Conservation (phyloP, 2,329 filamentous ascomycete genomes). For the Penicillium paneum region DNA sequence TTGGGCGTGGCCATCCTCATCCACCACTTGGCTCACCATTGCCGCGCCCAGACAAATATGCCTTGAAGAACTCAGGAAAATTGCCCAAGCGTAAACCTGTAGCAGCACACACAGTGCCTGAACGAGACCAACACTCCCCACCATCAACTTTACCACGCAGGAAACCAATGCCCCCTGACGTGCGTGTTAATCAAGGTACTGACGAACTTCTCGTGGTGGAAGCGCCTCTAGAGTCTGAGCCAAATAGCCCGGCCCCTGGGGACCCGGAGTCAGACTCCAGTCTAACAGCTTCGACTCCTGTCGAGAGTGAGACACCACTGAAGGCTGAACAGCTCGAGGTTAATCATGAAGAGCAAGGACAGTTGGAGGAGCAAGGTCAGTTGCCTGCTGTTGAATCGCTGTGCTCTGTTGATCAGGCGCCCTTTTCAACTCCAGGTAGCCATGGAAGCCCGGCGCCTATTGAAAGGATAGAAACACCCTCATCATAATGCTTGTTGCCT, state of each 20-base stretch:
- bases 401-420: slow-evolving; percentile 8
- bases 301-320: slow-evolving; percentile 8
- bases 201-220: slow-evolving; percentile 63
- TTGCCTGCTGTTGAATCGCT: slow-evolving; percentile 2
- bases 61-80: slow-evolving; percentile 53
- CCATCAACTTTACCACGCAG: slow-evolving; percentile 52
- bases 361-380: slow-evolving; percentile 6
- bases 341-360: slow-evolving; percentile 1
- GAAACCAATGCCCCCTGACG: slow-evolving; percentile 31
- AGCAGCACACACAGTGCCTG: slow-evolving; percentile 43
- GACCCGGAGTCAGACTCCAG: slow-evolving; percentile 16
- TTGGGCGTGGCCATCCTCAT: slow-evolving; percentile 77
- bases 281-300: not conserved
- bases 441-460: not conserved
- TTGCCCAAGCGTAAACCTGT: slow-evolving; percentile 66
- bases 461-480: slow-evolving; percentile 5
- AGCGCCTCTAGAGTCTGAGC: slow-evolving; percentile 61
- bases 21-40: slow-evolving; percentile 78
- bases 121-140: slow-evolving; percentile 35
- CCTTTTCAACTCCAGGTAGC: not conserved
- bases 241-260: slow-evolving; percentile 34
- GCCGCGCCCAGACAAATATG: slow-evolving; percentile 63
- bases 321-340: not conserved
- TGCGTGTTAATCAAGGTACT: slow-evolving; percentile 36
- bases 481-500: slow-evolving; percentile 1